Evolutionary conservation across 2,329 filamentous ascomycete genomes (phyloP).

Genomic region (Penicillium sp.): DNA sequence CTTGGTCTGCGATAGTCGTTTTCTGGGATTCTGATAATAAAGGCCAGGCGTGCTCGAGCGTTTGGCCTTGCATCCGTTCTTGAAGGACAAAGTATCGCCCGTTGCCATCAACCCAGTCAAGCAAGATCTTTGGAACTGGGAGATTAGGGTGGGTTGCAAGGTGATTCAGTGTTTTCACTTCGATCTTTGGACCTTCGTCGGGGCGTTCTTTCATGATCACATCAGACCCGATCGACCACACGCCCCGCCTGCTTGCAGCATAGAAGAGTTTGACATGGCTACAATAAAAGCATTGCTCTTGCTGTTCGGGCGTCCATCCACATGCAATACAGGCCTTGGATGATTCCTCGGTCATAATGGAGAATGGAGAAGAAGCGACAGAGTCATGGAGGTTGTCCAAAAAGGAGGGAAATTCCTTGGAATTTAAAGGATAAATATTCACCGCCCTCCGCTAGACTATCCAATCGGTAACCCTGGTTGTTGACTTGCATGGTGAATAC

Average conservation of each 20-base stretch:
- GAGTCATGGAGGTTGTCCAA: not conserved
- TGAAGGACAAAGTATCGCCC: slow-evolving; percentile 5
- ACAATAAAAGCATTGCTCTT: not conserved
- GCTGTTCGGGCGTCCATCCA: slow-evolving; percentile 5
- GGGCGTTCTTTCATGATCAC: slow-evolving; percentile 11
- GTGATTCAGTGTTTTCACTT: slow-evolving; percentile 7
- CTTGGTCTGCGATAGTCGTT: slow-evolving; percentile 1
- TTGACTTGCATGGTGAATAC: not conserved
- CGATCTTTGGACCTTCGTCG: slow-evolving; percentile 2
- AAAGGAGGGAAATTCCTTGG: not conserved
- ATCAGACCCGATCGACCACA: slow-evolving; percentile 6
- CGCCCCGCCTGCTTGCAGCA: not conserved
- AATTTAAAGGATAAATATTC: not conserved
- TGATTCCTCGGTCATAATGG: not conserved
- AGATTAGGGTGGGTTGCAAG: slow-evolving; percentile 1
- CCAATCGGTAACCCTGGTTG: not conserved
- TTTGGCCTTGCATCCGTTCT: slow-evolving; percentile 8
- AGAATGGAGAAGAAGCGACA: not conserved
- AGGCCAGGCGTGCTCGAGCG: slow-evolving; percentile 6
- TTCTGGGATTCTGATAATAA: slow-evolving; percentile 6
- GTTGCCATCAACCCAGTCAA: slow-evolving; percentile 6
- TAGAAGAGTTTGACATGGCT: slow-evolving; percentile 10
- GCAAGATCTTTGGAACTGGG: slow-evolving; percentile 2
- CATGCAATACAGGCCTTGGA: slow-evolving; percentile 1
- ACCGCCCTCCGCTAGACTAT: not conserved